phyloP scores from a whole-genome alignment of 257 asterid species.

The Avicennia marina region DNA sequence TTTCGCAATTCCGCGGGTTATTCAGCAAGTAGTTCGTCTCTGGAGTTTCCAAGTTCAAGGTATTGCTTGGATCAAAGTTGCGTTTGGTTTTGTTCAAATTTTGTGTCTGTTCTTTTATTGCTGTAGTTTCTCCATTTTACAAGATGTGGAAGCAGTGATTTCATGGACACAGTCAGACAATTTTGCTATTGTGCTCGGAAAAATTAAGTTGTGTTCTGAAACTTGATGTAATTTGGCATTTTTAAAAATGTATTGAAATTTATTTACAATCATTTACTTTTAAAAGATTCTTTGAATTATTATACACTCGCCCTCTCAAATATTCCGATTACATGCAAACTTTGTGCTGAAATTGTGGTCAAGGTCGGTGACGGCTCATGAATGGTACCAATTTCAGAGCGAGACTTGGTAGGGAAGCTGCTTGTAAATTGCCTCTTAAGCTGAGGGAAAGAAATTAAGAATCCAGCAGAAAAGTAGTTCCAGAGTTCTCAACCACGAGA shows the following conservation, averaged over 20 bases:
- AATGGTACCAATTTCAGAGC: constrained; percentile 15
- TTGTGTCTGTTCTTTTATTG: no score
- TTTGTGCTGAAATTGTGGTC: background rate
- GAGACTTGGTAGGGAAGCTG: constrained; percentile 21
- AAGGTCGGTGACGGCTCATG: constrained; percentile 17
- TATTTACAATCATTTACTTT: background rate
- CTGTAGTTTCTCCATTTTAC: no score
- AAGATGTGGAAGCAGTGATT: no score
- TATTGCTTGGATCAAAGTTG: background rate
- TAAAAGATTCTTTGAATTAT: background rate
- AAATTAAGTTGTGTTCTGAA: background rate
- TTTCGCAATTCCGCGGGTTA: constrained; percentile 11
- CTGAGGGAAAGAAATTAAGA: constrained; percentile 35
- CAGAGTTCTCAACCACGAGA: constrained; percentile 54
- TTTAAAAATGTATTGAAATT: no score
- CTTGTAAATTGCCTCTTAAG: constrained; percentile 17
- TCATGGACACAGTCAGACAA: no score
- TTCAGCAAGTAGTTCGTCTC: background rate
- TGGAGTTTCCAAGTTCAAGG: constrained; percentile 11
- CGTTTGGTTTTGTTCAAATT: background rate
- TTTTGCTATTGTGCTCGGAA: no score
- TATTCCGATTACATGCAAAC: background rate
- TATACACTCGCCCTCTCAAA: background rate
- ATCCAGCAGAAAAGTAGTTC: constrained; percentile 60
- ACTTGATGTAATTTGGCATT: no score